Base-by-base conservation (phyloP, 768 basidiomycete species). In the Lactifluus piperatus region DNA sequence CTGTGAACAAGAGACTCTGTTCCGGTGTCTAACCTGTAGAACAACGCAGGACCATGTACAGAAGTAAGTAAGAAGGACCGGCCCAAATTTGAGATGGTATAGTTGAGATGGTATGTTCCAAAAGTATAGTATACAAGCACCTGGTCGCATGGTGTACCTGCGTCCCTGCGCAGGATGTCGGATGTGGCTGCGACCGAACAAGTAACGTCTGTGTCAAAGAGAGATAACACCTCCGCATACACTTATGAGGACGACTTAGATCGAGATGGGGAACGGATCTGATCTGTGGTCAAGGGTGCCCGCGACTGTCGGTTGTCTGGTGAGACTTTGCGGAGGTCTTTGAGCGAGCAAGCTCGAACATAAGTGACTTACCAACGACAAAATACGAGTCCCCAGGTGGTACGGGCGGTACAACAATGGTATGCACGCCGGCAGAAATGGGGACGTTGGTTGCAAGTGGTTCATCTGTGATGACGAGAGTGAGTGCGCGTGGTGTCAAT, bases 201-300 rank as follows among this genome's bases (percentile, higher is more conserved):
- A 48, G 11, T 6, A 4, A 49, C 37, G 57, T 60, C 39, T 47
- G n/a, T 39, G 27, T 30, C 39, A 24, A 45, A 36, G n/a, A 20
- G 3, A 41, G 34, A 29, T 43, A 39, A 22, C 24, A 2, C 7
- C 41, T 22, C 27, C 20, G 29, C 20, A 5, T 6, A 29, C 13
- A 3, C 41, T 44, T 22, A 27, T 27, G 54, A 55, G 16, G 37
- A 39, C 4, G 34, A 18, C 14, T 5, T 20, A 4, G 4, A 11
- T n/a, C n/a, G n/a, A 51, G 53, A 73, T 74, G 52, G 68, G 66
- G 63, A 72, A 67, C 45, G 55, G 13, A 20, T 60, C 58, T 4
- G 67, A 70, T 14, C 51, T 62, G 69, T 77, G 72, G 50, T 75
- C 78, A 5, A 77, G 79, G 66, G 79, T 76, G 45, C 78, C 79